These are phyloP conservation scores for Plenodomus lindquistii DNA, from an alignment of 2,329 filamentous ascomycete genomes.

Conservation along the genomic window DNA sequence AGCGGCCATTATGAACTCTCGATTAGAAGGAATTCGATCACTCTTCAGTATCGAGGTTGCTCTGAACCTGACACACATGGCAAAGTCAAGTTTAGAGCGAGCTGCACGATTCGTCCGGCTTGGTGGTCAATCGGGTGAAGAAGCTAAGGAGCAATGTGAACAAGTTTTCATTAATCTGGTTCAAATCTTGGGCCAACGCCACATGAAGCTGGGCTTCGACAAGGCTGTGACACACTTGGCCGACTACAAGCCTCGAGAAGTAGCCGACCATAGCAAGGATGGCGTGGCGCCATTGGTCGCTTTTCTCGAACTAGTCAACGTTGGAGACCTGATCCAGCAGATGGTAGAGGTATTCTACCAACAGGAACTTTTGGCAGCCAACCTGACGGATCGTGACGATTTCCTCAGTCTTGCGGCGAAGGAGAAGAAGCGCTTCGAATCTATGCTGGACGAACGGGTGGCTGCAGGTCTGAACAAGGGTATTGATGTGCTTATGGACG, in stretches of 20 bases:
- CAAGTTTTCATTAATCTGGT: slow-evolving; percentile 85
- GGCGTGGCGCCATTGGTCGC: slow-evolving; percentile 91
- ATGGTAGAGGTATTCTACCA: slow-evolving; percentile 99
- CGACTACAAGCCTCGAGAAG: slow-evolving; percentile 85
- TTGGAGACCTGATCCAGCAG: slow-evolving; percentile 95
- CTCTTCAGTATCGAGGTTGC: slow-evolving; percentile 97
- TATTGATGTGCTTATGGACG: slow-evolving; percentile 97
- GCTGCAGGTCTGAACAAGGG: slow-evolving; percentile 95
- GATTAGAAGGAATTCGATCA: slow-evolving; percentile 90
- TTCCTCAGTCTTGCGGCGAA: slow-evolving; percentile 90
- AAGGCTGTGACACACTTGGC: slow-evolving; percentile 90
- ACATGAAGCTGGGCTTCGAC: slow-evolving; percentile 92
- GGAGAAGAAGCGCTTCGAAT: slow-evolving; percentile 98
- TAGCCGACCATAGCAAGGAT: slow-evolving; percentile 68
- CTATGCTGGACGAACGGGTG: slow-evolving; percentile 96
- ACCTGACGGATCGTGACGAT: slow-evolving; percentile 88
- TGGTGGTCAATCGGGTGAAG: slow-evolving; percentile 77
- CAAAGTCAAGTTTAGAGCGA: slow-evolving; percentile 85
- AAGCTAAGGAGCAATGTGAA: slow-evolving; percentile 86
- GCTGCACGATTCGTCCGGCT: slow-evolving; percentile 80
- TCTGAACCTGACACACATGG: slow-evolving; percentile 82
- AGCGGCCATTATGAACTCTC: slow-evolving; percentile 94
- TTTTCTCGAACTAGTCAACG: slow-evolving; percentile 96
- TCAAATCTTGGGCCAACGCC: slow-evolving; percentile 79
- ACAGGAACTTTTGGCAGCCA: slow-evolving; percentile 82